Evolutionary conservation across 2,329 filamentous ascomycete genomes (phyloP).

Genomic region (Geoglossum cookeanum): DNA sequence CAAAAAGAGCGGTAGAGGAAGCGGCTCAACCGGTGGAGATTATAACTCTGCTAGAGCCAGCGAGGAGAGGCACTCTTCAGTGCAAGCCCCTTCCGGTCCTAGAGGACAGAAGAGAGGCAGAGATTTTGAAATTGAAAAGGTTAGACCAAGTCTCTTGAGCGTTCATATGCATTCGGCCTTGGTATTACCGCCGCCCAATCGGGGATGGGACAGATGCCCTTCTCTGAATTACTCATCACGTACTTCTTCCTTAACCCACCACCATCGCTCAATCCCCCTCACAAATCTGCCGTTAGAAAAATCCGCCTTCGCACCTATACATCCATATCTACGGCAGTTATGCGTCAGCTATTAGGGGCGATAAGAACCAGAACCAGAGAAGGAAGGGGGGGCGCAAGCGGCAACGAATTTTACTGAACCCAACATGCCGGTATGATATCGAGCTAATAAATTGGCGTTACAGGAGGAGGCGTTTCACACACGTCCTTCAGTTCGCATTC

Average conservation of each 20-base stretch:
- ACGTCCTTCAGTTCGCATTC: conserved; percentile 68
- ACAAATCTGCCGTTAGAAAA: too few species aligned
- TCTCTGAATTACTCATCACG: neutral
- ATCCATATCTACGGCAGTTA: too few species aligned
- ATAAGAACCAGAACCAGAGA: too few species aligned
- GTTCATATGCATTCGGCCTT: neutral
- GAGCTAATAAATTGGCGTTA: neutral
- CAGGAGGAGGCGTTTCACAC: conserved; percentile 80
- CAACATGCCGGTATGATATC: neutral
- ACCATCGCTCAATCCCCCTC: too few species aligned
- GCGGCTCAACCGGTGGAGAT: conserved; percentile 31
- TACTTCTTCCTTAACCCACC: too few species aligned
- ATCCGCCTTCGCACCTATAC: too few species aligned
- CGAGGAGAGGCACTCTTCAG: conserved; percentile 51
- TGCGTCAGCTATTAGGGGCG: too few species aligned
- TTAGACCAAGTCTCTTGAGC: conserved; percentile 20
- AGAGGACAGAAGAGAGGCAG: conserved; percentile 55
- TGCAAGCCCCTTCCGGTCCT: conserved; percentile 24
- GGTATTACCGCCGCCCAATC: neutral
- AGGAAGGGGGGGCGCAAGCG: too few species aligned
- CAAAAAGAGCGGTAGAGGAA: conserved; percentile 28
- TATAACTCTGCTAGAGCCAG: conserved; percentile 50
- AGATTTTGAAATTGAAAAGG: conserved; percentile 69
- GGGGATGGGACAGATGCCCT: neutral
- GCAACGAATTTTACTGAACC: neutral